Conservation (phyloP, 2,329 filamentous ascomycete species). For the Tolypocladium endophyticum region DNA sequence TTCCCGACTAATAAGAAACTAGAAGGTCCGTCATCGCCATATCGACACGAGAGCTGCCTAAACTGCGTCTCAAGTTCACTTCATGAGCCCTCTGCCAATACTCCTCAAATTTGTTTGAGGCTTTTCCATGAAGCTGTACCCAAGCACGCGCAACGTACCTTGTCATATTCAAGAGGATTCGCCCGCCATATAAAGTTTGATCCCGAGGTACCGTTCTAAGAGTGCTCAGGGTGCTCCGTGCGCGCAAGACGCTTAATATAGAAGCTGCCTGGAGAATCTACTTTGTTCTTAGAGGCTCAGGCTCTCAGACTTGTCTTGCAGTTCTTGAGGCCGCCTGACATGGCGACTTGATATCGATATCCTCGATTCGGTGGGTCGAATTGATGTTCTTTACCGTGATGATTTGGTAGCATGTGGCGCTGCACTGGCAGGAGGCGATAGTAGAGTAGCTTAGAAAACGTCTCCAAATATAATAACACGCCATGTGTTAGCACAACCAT, state of each 20-base stretch:
- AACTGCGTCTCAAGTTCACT: not conserved
- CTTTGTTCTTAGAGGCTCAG: constrained; percentile 27
- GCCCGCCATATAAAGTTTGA: not conserved
- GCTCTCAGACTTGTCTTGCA: constrained; percentile 20
- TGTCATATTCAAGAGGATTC: not conserved
- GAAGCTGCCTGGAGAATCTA: constrained; percentile 19
- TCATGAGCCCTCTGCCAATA: not conserved
- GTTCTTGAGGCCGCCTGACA: constrained; percentile 48
- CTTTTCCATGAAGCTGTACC: not conserved
- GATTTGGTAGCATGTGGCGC: constrained; percentile 83
- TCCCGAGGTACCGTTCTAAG: not conserved
- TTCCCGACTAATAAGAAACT: constrained; percentile 1
- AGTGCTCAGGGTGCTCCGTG: not conserved
- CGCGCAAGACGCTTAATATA: constrained; percentile 7
- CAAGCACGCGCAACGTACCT: not conserved
- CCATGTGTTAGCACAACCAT: not conserved
- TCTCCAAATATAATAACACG: constrained; percentile 63
- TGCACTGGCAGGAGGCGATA: constrained; percentile 76
- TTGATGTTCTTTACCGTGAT: constrained; percentile 88
- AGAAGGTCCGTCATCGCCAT: not conserved
- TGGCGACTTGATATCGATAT: constrained; percentile 59
- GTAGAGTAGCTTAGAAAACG: constrained; percentile 82
- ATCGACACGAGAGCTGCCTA: not conserved
- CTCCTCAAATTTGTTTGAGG: not conserved
- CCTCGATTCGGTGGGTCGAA: constrained; percentile 74